Evolutionary conservation across 1,139 yeast genomes (phyloP), one percentile per base, ranked within the genome.

Genomic region (Saccharomyces hybrid): DNA sequence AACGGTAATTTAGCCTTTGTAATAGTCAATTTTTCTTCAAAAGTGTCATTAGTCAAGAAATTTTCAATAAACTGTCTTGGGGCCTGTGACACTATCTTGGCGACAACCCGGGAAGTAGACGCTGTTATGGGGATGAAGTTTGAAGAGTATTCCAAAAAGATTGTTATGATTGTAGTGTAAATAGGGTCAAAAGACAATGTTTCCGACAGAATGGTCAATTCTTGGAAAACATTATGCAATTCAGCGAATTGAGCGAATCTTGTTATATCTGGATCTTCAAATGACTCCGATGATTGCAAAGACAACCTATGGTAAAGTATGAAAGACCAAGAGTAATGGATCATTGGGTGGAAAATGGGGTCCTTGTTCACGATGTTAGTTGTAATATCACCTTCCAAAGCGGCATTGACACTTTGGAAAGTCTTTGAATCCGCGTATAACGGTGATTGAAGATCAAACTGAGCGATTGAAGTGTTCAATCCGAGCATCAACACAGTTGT

Each of bases 1-100:
- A 69, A 54, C 0, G 97, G 97, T 60, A 88, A 79, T 63, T 89
- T 88, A 0, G 95, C 85, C 57, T 85, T 76, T 0, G 89, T 72
- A 32, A 88, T 66, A 16, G 80, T 74, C 30, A 88, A 65, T n/a
- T 83, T 75, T 55, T 79, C 78, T 49, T 78, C 78, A 3, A 84
- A 79, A 20, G 80, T 74, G 27, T 78, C 77, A 57, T 80, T 78
- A 0, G 76, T 73, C 63, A 88, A 84, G 62, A 88, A 84, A 49
- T 73, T 74, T 59, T 79, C 82, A 14, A 84, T 75, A 8, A 85
- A 75, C 42, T 76, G 74, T 48, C 76, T 75, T 4, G 93, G 89
- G 44, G 83, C 79, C 25, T 76, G 73, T 28, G 72, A 70, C 49
- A 88, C 66, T 0, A 87, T 79, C 0, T 70, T 66, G 14, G 77